Percentiles rank a stretch among this genome's conserved stretches.
phyloP scores from a whole-genome alignment of 768 basidiomycete genomes.

The Harrya chromipes region DNA sequence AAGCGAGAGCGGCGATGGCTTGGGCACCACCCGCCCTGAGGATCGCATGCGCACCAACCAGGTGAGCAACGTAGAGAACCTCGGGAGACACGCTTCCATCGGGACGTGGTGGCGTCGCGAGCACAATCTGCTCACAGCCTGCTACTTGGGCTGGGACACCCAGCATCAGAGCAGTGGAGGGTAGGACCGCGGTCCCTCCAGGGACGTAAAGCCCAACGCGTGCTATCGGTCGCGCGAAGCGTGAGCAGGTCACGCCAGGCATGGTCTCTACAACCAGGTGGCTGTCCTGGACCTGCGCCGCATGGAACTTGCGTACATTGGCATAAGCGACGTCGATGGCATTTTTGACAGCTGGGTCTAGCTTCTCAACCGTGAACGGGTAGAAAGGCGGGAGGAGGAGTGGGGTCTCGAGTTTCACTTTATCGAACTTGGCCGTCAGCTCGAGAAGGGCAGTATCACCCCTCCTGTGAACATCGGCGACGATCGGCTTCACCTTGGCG shows the following conservation, averaged over 20 bases:
- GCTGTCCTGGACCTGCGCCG: constrained; percentile 72
- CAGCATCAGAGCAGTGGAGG: constrained; percentile 96
- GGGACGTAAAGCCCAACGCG: constrained; percentile 97
- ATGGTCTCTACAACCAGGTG: constrained; percentile 89
- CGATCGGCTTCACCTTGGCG: constrained; percentile 89
- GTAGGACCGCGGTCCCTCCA: constrained; percentile 93
- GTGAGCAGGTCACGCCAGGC: constrained; percentile 95
- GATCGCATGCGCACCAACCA: constrained; percentile 87
- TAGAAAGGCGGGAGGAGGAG: constrained; percentile 77
- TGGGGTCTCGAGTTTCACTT: constrained; percentile 64
- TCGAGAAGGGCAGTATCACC: constrained; percentile 88
- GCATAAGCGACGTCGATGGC: constrained; percentile 90
- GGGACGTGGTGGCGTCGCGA: constrained; percentile 92
- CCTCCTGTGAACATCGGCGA: constrained; percentile 75
- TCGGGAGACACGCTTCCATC: constrained; percentile 95
- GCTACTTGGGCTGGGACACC: constrained; percentile 98
- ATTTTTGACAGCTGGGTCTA: constrained; percentile 61
- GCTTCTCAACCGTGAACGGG: constrained; percentile 41
- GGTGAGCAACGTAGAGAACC: constrained; percentile 92
- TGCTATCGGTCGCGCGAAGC: constrained; percentile 93
- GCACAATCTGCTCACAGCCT: constrained; percentile 85
- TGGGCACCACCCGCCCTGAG: constrained; percentile 96
- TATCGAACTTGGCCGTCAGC: constrained; percentile 92
- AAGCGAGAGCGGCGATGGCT: constrained; percentile 93
- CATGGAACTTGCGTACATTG: constrained; percentile 91